A percentile compares a stretch with the other conserved stretches of the same genome.
Evolutionary conservation across 129 eudicot genomes (phyloP).

Genomic region (Flaveria robusta): DNA sequence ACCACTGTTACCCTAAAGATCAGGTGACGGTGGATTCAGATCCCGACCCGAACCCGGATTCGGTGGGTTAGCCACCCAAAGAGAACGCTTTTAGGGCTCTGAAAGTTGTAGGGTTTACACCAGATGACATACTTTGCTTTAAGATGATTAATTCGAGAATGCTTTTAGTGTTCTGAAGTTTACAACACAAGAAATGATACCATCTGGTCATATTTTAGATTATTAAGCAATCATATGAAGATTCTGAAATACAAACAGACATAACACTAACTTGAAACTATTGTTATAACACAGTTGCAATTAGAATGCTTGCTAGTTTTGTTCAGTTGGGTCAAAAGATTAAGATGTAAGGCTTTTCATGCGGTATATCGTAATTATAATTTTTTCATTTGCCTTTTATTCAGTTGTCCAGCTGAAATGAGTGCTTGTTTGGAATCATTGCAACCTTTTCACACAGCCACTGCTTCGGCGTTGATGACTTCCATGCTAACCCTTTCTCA

Average conservation of each 20-base stretch:
- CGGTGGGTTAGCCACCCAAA: too few relatives aligned
- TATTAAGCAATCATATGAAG: background rate
- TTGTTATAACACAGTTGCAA: background rate
- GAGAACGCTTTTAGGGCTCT: too few relatives aligned
- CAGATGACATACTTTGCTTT: too few relatives aligned
- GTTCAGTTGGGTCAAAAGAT: background rate
- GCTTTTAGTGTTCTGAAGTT: background rate
- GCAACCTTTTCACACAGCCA: conserved; percentile 87
- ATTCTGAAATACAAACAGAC: background rate
- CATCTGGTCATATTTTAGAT: background rate
- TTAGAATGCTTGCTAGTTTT: background rate
- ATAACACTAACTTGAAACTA: background rate
- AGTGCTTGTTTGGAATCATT: conserved; percentile 77
- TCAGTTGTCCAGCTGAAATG: conserved; percentile 76
- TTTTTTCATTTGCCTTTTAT: conserved; percentile 6
- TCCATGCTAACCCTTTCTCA: conserved; percentile 84
- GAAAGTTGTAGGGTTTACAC: too few relatives aligned
- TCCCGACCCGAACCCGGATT: too few relatives aligned
- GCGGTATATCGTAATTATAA: background rate
- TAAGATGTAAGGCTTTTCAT: background rate
- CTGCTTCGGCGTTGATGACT: conserved; percentile 97
- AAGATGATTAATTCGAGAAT: too few relatives aligned
- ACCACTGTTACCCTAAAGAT: too few relatives aligned
- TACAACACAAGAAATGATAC: background rate
- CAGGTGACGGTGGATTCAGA: too few relatives aligned